These are phyloP conservation scores for Pseudogymnoascus sp. DNA, from an alignment of 2,329 filamentous ascomycete species.

Conservation along the genomic window DNA sequence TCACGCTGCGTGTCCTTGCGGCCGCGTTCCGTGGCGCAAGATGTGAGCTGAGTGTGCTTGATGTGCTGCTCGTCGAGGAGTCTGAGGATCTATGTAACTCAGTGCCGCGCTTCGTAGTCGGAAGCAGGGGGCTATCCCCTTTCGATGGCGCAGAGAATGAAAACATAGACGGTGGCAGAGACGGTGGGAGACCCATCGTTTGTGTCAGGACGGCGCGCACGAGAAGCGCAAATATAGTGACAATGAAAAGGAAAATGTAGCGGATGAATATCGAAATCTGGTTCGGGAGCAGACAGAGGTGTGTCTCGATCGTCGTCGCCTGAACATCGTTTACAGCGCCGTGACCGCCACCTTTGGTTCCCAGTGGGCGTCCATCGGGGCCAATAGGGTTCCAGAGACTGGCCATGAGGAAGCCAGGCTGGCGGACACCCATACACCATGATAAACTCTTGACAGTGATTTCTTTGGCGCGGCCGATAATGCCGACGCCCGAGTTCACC, in stretches of 20 bases:
- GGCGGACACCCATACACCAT: constrained; percentile 92
- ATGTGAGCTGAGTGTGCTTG: constrained; percentile 16
- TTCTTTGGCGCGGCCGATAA: constrained; percentile 56
- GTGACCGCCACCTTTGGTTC: constrained; percentile 22
- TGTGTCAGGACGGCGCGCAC: constrained; percentile 52
- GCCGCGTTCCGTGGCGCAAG: constrained; percentile 24
- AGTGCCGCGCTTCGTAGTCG: constrained; percentile 4
- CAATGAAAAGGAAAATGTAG: constrained; percentile 59
- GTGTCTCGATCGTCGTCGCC: constrained; percentile 67
- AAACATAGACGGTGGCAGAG: constrained; percentile 6
- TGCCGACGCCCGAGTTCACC: constrained; percentile 43
- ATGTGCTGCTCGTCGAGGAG: constrained; percentile 26
- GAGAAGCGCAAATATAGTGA: constrained; percentile 44
- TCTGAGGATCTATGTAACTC: constrained; percentile 18
- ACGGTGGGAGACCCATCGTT: constrained; percentile 7
- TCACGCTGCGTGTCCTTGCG: constrained; percentile 23
- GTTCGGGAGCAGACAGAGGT: constrained; percentile 84
- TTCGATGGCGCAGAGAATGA: constrained; percentile 20
- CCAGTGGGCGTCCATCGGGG: constrained; percentile 42
- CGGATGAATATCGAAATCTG: constrained; percentile 77
- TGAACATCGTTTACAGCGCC: constrained; percentile 30
- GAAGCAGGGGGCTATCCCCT: constrained; percentile 4
- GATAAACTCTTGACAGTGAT: constrained; percentile 94
- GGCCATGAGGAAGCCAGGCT: constrained; percentile 78
- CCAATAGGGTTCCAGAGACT: constrained; percentile 91